Evolutionary conservation across 2,329 filamentous ascomycete species (phyloP).

Genomic region (Phialophora tarda): DNA sequence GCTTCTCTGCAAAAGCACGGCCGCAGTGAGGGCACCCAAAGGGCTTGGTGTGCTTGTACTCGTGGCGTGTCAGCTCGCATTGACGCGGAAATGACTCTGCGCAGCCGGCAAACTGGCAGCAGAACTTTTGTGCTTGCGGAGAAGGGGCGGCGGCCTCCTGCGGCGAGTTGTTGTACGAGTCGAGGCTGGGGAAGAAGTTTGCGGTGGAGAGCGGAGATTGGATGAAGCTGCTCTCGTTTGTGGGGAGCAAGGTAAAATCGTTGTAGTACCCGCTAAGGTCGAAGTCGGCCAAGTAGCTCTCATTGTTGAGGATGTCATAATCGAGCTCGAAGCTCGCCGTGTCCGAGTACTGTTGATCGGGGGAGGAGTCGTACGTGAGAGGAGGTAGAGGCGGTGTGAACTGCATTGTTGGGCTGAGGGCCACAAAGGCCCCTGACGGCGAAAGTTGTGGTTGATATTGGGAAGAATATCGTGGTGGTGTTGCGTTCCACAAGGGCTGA

Average conservation of each 20-base stretch:
- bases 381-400: constrained; percentile 9
- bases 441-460: constrained; percentile 4
- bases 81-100: constrained; percentile 19
- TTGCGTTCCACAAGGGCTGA: constrained; percentile 20
- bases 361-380: constrained; percentile 6
- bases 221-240: constrained; percentile 4
- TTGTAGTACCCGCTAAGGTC: constrained; percentile 8
- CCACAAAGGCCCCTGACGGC: neutral
- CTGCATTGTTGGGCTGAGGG: constrained; percentile 8
- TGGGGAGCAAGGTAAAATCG: constrained; percentile 19
- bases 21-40: constrained; percentile 24
- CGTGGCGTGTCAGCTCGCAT: constrained; percentile 28
- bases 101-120: constrained; percentile 22
- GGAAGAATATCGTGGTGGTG: constrained; percentile 8
- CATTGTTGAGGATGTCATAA: constrained; percentile 25
- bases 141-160: neutral
- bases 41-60: constrained; percentile 23
- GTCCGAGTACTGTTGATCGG: constrained; percentile 13
- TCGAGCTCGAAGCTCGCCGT: constrained; percentile 13
- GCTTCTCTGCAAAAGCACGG: constrained; percentile 27
- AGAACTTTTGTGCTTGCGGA: neutral
- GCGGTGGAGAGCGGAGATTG: neutral
- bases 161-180: constrained; percentile 5
- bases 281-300: constrained; percentile 21
- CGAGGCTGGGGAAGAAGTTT: constrained; percentile 16